A percentile compares a stretch with the other conserved stretches of the same genome.
Evolutionary conservation across 1,284 basidiomycete species (phyloP).

Genomic region (Cutaneotrichosporon sp.): DNA sequence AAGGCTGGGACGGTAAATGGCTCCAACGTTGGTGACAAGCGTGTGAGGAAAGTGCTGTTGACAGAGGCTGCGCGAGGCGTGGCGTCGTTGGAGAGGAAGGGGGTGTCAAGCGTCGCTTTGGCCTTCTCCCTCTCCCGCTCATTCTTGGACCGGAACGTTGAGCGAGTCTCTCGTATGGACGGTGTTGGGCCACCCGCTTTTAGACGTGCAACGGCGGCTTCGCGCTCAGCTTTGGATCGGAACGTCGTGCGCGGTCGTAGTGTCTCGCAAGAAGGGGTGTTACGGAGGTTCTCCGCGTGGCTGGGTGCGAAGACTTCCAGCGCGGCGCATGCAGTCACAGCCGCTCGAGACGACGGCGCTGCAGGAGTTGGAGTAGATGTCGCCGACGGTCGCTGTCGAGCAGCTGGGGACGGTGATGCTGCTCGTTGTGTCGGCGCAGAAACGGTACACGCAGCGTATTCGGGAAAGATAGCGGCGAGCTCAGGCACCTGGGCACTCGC

Average conservation of each 20-base stretch:
- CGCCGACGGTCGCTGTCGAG: not conserved
- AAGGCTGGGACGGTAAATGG: constrained; percentile 24
- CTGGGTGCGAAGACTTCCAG: constrained; percentile 1
- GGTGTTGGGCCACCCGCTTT: not conserved
- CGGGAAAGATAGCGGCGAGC: constrained; percentile 15
- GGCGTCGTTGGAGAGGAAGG: not conserved
- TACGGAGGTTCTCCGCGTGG: not conserved
- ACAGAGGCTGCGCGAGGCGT: not conserved
- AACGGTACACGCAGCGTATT: constrained; percentile 8
- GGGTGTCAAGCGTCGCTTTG: not conserved
- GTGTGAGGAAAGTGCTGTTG: not conserved
- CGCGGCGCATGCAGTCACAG: not conserved
- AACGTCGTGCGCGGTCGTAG: not conserved
- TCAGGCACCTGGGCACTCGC: constrained; percentile 1
- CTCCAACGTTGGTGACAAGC: not conserved
- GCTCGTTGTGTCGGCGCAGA: not conserved
- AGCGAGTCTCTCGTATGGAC: not conserved
- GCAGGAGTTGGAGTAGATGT: too few relatives aligned
- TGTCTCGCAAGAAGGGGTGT: not conserved
- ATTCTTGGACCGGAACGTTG: not conserved
- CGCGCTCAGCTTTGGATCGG: constrained; percentile 2
- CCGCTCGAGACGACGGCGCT: too few relatives aligned
- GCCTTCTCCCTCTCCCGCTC: not conserved
- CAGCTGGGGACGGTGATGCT: not conserved
- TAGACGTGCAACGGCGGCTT: not conserved